These are phyloP conservation scores for Croton laevigatus DNA, from an alignment of 441 rosid genomes.

Conservation along the genomic window DNA sequence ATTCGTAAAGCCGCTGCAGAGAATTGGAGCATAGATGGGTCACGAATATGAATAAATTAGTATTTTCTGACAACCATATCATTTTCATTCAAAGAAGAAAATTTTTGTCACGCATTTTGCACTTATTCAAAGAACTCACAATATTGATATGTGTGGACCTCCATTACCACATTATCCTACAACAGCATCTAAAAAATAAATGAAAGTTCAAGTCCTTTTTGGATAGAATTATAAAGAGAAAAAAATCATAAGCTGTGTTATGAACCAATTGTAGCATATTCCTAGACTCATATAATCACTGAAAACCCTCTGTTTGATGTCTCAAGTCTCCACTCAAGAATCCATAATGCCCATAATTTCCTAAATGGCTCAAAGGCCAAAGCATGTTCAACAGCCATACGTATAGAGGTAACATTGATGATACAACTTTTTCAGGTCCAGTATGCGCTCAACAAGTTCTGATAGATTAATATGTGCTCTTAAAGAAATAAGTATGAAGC, in stretches of 20 bases:
- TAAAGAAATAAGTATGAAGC: neutral
- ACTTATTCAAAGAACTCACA: neutral
- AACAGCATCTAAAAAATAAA: neutral
- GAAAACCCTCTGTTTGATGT: neutral
- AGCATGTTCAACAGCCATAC: neutral
- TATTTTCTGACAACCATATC: conserved; percentile 6
- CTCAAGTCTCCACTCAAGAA: neutral
- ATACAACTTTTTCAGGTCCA: neutral
- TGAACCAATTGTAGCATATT: neutral
- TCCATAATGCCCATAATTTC: neutral
- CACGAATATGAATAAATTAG: conserved; percentile 5
- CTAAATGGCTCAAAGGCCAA: neutral
- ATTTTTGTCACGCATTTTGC: neutral
- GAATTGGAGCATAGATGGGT: conserved; percentile 13
- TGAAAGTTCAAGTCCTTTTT: neutral
- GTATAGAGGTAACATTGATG: neutral
- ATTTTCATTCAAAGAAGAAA: conserved; percentile 4
- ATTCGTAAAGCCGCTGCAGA: conserved; percentile 63
- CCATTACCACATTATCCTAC: neutral
- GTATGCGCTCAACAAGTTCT: neutral
- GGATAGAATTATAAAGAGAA: neutral
- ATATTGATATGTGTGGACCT: neutral
- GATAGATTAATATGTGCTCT: neutral
- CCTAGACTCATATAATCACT: neutral
- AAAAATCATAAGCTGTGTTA: neutral